Conservation (phyloP, 2,329 filamentous ascomycete genomes). For the Paraphaeosphaeria minitans region DNA sequence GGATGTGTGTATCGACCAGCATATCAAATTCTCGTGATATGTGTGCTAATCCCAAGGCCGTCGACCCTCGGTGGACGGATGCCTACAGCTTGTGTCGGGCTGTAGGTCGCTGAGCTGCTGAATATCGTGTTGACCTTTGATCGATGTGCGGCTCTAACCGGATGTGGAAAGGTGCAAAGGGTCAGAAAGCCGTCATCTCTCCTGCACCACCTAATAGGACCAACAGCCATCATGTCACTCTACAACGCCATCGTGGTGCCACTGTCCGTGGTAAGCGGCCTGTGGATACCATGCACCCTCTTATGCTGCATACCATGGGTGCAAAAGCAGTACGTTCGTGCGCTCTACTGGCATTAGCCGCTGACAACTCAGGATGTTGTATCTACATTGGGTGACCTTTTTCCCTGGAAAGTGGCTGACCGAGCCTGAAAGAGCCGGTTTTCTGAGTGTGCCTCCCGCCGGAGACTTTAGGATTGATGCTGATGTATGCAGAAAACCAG, state of each 20-base stretch:
- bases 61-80: no score
- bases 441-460: slow-evolving; percentile 33
- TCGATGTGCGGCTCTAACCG: neutral
- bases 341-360: neutral
- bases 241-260: slow-evolving; percentile 25
- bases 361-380: slow-evolving; percentile 39
- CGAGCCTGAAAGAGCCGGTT: slow-evolving; percentile 45
- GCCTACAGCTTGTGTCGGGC: no score
- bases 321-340: slow-evolving; percentile 36
- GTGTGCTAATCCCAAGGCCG: no score
- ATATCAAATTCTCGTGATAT: no score
- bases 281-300: slow-evolving; percentile 43
- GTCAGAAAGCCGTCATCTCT: neutral
- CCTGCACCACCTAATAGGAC: slow-evolving; percentile 1
- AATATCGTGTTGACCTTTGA: no score
- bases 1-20: no score
- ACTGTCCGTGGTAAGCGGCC: slow-evolving; percentile 35
- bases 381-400: slow-evolving; percentile 43
- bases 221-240: slow-evolving; percentile 27
- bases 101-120: no score
- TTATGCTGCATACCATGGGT: slow-evolving; percentile 45
- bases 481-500: slow-evolving; percentile 69
- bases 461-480: neutral
- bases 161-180: neutral
- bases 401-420: slow-evolving; percentile 44